These are phyloP conservation scores for Neocatenulostroma microsporum DNA, from an alignment of 2,329 filamentous ascomycete species.

Conservation along the genomic window DNA sequence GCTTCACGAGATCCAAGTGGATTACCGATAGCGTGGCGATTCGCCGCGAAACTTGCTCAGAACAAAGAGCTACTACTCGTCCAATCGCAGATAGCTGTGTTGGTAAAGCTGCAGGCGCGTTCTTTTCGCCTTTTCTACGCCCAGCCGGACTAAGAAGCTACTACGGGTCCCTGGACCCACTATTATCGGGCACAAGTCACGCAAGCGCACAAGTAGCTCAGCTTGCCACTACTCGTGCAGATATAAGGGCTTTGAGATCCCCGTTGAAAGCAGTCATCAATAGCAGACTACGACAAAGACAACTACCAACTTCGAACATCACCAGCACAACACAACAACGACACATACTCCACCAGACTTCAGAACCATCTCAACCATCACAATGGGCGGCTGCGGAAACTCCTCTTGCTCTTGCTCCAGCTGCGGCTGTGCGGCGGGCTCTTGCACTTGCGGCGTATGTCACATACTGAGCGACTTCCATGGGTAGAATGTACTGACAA, in stretches of 20 bases:
- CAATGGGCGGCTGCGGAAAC: slow-evolving; percentile 29
- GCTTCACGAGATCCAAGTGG: slow-evolving; percentile 6
- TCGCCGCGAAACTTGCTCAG: not conserved
- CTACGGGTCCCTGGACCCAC: not conserved
- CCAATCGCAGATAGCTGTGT: too few relatives aligned
- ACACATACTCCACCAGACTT: not conserved
- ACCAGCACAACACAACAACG: too few relatives aligned
- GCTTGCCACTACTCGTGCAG: too few relatives aligned
- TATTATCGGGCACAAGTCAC: slow-evolving; percentile 3
- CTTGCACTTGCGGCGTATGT: slow-evolving; percentile 24
- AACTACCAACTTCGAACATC: not conserved
- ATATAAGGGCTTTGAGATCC: not conserved
- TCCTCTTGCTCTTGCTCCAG: slow-evolving; percentile 25
- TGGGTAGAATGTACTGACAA: too few relatives aligned
- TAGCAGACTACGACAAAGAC: not conserved
- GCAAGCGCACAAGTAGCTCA: too few relatives aligned
- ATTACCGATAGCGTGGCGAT: slow-evolving; percentile 1
- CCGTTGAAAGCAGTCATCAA: not conserved
- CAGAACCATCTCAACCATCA: slow-evolving; percentile 13
- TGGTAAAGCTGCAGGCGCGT: too few relatives aligned
- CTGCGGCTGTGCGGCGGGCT: slow-evolving; percentile 24
- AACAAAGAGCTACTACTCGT: not conserved
- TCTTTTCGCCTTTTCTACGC: too few relatives aligned
- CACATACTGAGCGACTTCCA: too few relatives aligned
- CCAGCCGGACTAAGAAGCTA: too few relatives aligned